Conservation (phyloP, 495 filamentous ascomycete species). For the Tuber magnatum region DNA sequence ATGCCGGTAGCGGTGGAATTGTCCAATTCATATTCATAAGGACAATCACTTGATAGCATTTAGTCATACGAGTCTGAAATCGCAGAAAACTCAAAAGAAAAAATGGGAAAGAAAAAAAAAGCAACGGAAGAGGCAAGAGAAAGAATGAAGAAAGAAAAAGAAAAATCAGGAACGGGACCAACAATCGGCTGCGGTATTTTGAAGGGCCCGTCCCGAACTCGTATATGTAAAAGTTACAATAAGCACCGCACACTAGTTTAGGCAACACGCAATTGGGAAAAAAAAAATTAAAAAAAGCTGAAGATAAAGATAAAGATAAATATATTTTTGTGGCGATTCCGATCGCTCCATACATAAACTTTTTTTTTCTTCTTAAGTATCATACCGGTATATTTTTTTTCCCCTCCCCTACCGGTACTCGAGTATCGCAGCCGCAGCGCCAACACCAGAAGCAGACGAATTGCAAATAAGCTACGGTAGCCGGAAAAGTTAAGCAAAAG, state of each 20-base stretch:
- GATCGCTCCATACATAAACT: background rate
- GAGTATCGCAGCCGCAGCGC: background rate
- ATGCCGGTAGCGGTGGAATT: background rate
- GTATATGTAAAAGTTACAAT: background rate
- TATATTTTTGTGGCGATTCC: background rate
- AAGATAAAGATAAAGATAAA: background rate
- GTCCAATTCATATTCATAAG: background rate
- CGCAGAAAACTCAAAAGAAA: background rate
- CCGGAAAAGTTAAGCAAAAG: background rate
- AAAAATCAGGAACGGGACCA: background rate
- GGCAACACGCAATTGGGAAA: background rate
- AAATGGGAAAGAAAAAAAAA: background rate
- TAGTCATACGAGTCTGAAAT: background rate
- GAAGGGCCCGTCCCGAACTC: background rate
- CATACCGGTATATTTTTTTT: background rate
- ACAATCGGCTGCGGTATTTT: constrained; percentile 3
- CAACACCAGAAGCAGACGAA: background rate
- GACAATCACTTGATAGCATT: background rate
- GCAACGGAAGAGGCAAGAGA: background rate
- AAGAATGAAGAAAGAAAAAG: background rate
- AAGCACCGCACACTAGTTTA: background rate
- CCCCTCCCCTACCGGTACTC: background rate
- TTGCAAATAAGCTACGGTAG: background rate
- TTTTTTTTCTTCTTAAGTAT: background rate
- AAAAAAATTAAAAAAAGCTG: background rate